These are phyloP conservation scores for Tuber calosporum DNA, from an alignment of 495 filamentous ascomycete genomes.

Conservation along the genomic window DNA sequence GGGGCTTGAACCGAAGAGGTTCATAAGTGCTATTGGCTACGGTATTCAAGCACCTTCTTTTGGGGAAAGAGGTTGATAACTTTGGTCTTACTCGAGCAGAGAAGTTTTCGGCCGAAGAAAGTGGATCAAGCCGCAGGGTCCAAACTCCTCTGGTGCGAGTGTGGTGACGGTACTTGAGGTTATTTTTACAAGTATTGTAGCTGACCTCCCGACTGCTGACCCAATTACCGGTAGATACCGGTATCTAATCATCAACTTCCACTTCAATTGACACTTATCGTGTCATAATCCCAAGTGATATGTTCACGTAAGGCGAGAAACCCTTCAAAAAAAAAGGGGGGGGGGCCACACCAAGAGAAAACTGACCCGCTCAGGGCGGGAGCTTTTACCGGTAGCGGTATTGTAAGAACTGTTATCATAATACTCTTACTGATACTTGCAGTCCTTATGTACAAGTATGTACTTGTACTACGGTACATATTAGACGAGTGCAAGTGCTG, in stretches of 20 bases:
- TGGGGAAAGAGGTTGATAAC: no score
- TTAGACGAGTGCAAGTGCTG: no score
- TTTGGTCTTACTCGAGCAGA: no score
- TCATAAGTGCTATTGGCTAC: no score
- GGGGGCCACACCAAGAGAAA: not conserved
- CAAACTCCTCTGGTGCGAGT: no score
- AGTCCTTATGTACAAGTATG: no score
- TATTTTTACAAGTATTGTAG: not conserved
- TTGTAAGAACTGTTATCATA: not conserved
- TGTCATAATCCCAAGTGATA: not conserved
- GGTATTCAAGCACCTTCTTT: no score
- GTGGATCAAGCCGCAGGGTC: no score
- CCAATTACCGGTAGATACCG: not conserved
- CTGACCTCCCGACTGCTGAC: not conserved
- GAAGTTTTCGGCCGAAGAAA: no score
- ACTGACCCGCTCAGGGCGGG: not conserved
- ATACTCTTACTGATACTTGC: no score
- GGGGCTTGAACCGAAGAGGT: no score
- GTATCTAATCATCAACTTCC: not conserved
- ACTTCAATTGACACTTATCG: not conserved
- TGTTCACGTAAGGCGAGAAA: not conserved
- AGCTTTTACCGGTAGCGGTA: not conserved
- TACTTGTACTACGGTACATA: no score
- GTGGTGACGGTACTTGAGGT: not conserved
- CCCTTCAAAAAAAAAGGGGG: not conserved